A percentile compares a stretch with the other conserved stretches of the same genome.
These are phyloP conservation scores for Knoxia roxburghii DNA, from an alignment of 257 asterid species.

Conservation along the genomic window DNA sequence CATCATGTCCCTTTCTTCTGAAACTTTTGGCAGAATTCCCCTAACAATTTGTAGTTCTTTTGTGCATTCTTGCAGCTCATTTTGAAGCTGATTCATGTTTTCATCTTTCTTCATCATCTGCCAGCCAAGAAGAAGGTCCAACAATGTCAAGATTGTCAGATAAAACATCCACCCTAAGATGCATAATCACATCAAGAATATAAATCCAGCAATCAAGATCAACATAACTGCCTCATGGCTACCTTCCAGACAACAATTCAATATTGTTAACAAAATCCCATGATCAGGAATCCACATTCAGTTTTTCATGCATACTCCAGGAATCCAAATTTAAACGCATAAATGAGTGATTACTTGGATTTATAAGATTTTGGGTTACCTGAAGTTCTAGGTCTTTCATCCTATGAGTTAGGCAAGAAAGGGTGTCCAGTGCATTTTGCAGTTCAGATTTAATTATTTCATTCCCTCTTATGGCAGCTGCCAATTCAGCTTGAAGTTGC, in stretches of 20 bases:
- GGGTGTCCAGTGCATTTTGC: slow-evolving; percentile 69
- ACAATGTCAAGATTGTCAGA: neutral
- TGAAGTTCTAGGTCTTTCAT: slow-evolving; percentile 85
- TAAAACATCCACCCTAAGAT: neutral
- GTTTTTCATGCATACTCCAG: neutral
- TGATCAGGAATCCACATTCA: neutral
- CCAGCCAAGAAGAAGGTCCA: slow-evolving; percentile 4
- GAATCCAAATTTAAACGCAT: neutral
- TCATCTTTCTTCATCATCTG: slow-evolving; percentile 88
- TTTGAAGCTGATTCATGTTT: slow-evolving; percentile 54
- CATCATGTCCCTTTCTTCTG: slow-evolving; percentile 83
- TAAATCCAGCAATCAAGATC: neutral
- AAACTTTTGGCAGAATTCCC: slow-evolving; percentile 79
- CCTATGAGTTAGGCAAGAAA: slow-evolving; percentile 71
- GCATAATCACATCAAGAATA: neutral
- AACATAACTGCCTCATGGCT: too few relatives aligned
- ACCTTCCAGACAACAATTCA: neutral
- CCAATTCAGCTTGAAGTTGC: slow-evolving; percentile 92
- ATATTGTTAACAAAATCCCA: neutral
- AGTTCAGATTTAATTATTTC: slow-evolving; percentile 82
- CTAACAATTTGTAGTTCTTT: slow-evolving; percentile 56
- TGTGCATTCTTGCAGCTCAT: slow-evolving; percentile 71
- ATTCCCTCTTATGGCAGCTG: slow-evolving; percentile 72
- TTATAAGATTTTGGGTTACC: slow-evolving; percentile 32
- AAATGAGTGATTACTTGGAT: neutral